Evolutionary conservation across 2,329 filamentous ascomycete genomes (phyloP), one percentile per base, ranked within the genome.

Genomic region (Calonectria henricotiae): DNA sequence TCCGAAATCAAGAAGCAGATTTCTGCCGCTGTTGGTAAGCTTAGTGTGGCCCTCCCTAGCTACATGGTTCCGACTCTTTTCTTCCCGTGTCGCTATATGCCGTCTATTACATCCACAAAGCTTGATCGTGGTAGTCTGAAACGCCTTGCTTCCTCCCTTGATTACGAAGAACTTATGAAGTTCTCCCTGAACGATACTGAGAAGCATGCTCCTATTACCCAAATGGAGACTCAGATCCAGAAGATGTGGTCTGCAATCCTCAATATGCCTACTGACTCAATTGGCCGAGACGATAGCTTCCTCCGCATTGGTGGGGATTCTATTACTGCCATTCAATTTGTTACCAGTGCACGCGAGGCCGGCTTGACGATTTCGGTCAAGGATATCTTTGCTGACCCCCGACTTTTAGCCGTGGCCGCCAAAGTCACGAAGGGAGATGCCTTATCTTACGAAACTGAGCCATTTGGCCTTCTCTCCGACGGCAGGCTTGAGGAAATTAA

Each of bases 261-360:
- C 1, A 61, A 61, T 12, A 30, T 43, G 37, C 39, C 55, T 13
- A 9, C 27, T 8, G 9, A 30, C 7, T 61, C 55, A 11, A 61
- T 61, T n/a, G 55, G 55, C 12, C 55, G 55, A 11, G 61, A 73
- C 2, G 68, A 72, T 5, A 67, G 30, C 12, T 70, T 70, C 30
- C 62, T 72, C 37, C 62, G 67, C 3, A 49, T 72, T 4, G 70
- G 71, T 8, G 73, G 72, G 12, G 70, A 71, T 35, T 71, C 70
- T 0, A 47, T 75, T 11, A 30, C 69, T 23, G 73, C 73, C 0
- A 75, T 75, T 51, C 85, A 83, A n/a, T 46, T 74, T 11, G 69
- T 71, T 2, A 66, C 67, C 0, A 32, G 12, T 25, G 67, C 67
- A 8, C 60, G 69, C n/a, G 58, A 69, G 27, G 51, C 9, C 13